Base-by-base conservation (phyloP, 441 rosid genomes). In the Jatropha podagrica region DNA sequence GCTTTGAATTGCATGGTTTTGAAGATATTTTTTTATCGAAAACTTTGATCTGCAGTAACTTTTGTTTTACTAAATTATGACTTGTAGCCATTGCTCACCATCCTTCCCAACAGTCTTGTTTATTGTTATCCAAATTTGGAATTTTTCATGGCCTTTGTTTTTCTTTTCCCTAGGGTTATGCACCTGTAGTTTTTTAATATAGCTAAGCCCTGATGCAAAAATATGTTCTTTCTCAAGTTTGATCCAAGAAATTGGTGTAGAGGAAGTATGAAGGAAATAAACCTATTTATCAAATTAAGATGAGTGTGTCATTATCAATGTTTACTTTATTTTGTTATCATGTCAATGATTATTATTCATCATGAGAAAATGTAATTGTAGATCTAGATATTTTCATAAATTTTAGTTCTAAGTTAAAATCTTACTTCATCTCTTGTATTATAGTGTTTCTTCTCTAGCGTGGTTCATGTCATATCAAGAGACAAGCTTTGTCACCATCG, bases 401-500 rank as follows among this genome's bases (percentile, higher is more conserved):
- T 68, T 61, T 38, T 74, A 48, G 37, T 23, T 20, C 41, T 65
- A 63, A 51, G 46, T 71, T 76, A 67, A 77, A 58, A 56, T 77
- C 62, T 59, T 61, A 44, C 32, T 51, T 68, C 46, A 61, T 63
- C 54, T 74, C 69, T 64, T 40, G 27, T 73, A 80, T 77, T 87
- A 87, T 97, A 94, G 98, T 83, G 96, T 96, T 81, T 96, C 99
- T 83, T 89, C 98, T 86, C 87, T 96, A 76, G 99, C 99, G 40
- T 94, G 98, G 98, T 96, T 96, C 90, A 96, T 94, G 99, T 96
- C 98, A 65, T 94, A 94, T 85, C 99, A 96, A 75, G 99, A 96
- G 79, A 87, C 95, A 49, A 96, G 98, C 86, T 96, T 96, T 79
- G 99, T 89, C 83, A 94, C 99, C 68, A 96, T 94, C 76, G 98